Evolutionary conservation across 2,329 filamentous ascomycete species (phyloP), one percentile per base, ranked within the genome.

Genomic region (Tolypocladium tropicale): DNA sequence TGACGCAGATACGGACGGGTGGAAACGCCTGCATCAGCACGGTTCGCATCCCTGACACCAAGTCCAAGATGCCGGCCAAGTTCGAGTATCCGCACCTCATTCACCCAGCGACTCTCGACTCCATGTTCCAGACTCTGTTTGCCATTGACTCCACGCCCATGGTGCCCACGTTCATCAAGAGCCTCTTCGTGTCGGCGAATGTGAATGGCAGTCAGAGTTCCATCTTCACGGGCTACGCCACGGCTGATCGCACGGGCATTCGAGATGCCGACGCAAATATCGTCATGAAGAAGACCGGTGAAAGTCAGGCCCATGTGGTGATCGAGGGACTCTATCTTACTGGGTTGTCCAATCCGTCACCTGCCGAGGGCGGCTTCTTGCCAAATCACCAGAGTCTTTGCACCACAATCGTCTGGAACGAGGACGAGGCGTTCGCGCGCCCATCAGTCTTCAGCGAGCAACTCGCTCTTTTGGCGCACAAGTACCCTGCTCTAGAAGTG

Each of bases 51-150:
- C 76, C 78, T 0, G 73, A 81, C 59, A 83, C 79, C 2, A 75
- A 68, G 59, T 68, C 74, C 3, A 72, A 69, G 49, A 83, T 83
- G 80, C 80, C 80, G 0, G 70, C 70, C 41, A 66, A 73, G 16
- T 81, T 77, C 54, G 80, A 83, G 62, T 82, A 75, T 57, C 70
- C 74, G 4, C 78, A 82, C 59, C 56, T 82, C 5, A 74, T 84
- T n/a, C 81, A 84, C 59, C 81, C 81, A 0, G 74, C 78, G 4
- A 82, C 80, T 0, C 68, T 84, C 14, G 81, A 84, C 60, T 68
- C 77, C 3, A 76, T 83, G 65, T 75, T 84, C 28, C 81, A 84
- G 55, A 73, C 74, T 0, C 69, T 78, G 1, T 76, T 83, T 53
- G 70, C 72, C 6, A 67, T 80, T 3, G 69, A 74, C 5, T 67